These are phyloP conservation scores for Lathyrus sativus DNA, from an alignment of 306 rosid genomes.

Conservation along the genomic window DNA sequence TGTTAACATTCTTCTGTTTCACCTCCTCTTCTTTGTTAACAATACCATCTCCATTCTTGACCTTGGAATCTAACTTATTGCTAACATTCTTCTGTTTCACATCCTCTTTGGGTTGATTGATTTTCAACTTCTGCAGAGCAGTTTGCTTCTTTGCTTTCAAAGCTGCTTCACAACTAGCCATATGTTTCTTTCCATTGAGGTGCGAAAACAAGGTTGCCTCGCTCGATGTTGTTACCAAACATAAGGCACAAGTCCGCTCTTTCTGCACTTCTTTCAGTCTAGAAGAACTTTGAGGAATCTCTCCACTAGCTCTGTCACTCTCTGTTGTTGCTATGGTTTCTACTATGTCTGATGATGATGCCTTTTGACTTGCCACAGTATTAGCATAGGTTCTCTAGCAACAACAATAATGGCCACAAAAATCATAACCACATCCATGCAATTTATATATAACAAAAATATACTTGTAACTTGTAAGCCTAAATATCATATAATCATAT, in stretches of 20 bases:
- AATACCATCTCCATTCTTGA: conserved; percentile 8
- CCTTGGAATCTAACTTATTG: background rate
- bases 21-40: conserved; percentile 34
- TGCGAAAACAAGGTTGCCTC: conserved; percentile 28
- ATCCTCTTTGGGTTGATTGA: conserved; percentile 21
- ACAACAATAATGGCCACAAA: no score
- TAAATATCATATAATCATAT: background rate
- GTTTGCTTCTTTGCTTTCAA: conserved; percentile 36
- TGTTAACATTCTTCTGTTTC: conserved; percentile 22
- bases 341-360: background rate
- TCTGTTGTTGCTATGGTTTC: background rate
- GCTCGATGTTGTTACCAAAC: conserved; percentile 31
- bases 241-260: conserved; percentile 54
- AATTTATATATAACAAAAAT: no score
- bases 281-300: no score
- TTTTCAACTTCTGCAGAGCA: conserved; percentile 19
- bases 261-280: conserved; percentile 41
- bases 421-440: no score
- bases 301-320: conserved; percentile 9
- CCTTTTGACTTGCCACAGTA: no score
- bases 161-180: conserved; percentile 40
- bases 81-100: conserved; percentile 35
- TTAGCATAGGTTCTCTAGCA: no score
- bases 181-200: conserved; percentile 43
- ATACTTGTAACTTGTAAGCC: no score